These are phyloP conservation scores for Lipomyces yamadae DNA, from an alignment of 805 yeast genomes.

Conservation along the genomic window DNA sequence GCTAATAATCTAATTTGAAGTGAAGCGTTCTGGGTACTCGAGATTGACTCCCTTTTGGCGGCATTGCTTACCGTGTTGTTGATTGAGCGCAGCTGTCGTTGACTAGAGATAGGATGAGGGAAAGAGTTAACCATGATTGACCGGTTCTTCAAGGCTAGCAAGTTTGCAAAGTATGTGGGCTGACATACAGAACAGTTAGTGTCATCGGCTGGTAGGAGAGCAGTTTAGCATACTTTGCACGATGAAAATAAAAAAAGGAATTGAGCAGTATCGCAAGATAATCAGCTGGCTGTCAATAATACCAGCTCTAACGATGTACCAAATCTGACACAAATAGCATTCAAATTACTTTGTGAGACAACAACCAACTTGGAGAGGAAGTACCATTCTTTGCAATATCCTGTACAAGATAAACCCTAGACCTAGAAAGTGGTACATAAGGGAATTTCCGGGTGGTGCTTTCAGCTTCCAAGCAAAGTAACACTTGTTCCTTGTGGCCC, in stretches of 20 bases:
- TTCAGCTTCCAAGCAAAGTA: neutral
- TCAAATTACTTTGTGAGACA: too few species aligned
- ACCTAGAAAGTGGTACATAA: neutral
- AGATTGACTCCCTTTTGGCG: neutral
- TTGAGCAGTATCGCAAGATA: too few species aligned
- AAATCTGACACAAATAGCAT: too few species aligned
- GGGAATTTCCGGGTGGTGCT: neutral
- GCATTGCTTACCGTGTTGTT: neutral
- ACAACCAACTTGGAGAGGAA: too few species aligned
- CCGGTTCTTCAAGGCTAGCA: neutral
- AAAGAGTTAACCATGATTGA: neutral
- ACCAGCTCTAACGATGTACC: too few species aligned
- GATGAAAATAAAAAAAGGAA: too few species aligned
- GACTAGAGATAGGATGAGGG: neutral
- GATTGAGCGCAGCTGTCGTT: neutral
- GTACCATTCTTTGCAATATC: too few species aligned
- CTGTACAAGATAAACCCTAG: neutral
- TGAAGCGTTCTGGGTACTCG: neutral
- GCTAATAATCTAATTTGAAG: neutral
- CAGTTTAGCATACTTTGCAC: neutral
- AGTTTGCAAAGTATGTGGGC: neutral
- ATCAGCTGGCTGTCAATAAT: too few species aligned
- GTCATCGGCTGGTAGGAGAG: neutral
- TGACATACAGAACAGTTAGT: neutral
- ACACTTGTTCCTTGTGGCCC: slow-evolving; percentile 45